phyloP scores from a whole-genome alignment of 108 stramenopile species.

The Pseudonitzschia multistriata region DNA sequence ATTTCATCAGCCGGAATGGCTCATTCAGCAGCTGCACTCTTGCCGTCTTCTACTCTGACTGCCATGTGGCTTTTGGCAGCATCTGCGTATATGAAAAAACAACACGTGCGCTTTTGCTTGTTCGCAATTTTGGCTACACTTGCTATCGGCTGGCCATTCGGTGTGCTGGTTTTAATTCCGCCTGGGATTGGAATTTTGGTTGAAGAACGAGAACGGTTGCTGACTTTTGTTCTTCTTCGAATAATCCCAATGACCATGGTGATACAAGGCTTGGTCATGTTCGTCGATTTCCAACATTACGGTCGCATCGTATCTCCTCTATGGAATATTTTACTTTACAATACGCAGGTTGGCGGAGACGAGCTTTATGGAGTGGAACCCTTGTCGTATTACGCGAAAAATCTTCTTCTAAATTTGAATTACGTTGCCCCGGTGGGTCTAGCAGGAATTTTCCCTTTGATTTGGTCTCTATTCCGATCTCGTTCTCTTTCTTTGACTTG shows the following conservation, averaged over 20 bases:
- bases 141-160: constrained; percentile 96
- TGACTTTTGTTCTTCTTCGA: background rate
- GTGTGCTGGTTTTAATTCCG: constrained; percentile 88
- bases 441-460: constrained; percentile 4
- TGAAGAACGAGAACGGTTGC: constrained; percentile 17
- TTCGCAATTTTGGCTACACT: constrained; percentile 77
- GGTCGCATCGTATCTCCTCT: constrained; percentile 58
- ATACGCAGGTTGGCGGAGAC: constrained; percentile 81
- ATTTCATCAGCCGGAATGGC: constrained; percentile 74
- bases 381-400: constrained; percentile 89
- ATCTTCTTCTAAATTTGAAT: constrained; percentile 91
- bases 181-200: constrained; percentile 73
- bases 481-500: background rate
- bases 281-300: constrained; percentile 65
- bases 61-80: constrained; percentile 50
- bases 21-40: constrained; percentile 73
- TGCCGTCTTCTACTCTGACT: constrained; percentile 80
- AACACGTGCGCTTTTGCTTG: constrained; percentile 48
- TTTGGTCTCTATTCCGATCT: background rate
- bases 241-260: constrained; percentile 32
- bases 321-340: constrained; percentile 80
- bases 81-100: constrained; percentile 46
- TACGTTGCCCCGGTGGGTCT: constrained; percentile 39
- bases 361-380: constrained; percentile 97
- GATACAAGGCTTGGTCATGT: constrained; percentile 56